Conservation (phyloP, 192 early-diverging fungal species). For the Gonapodya sp. region DNA sequence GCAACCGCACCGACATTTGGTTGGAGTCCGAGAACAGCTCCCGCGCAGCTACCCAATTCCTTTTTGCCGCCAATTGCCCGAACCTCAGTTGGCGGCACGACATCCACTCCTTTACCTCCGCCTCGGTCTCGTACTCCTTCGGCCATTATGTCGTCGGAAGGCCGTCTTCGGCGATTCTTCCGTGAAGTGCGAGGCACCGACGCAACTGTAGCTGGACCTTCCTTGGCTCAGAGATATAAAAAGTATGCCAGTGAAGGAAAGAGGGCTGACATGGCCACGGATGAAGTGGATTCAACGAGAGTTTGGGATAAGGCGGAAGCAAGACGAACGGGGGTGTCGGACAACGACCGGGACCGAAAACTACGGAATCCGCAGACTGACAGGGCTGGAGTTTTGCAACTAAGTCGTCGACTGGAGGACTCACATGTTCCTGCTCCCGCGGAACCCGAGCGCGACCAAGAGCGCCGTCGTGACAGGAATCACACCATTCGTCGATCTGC, state of each 20-base stretch:
- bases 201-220: not conserved
- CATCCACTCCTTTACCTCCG: not conserved
- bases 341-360: too few relatives aligned
- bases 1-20: not conserved
- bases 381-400: not conserved
- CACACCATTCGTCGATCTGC: too few relatives aligned
- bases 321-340: not conserved
- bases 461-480: too few relatives aligned
- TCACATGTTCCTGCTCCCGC: not conserved
- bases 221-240: not conserved
- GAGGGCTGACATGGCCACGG: not conserved
- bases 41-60: not conserved
- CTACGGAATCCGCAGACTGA: too few relatives aligned
- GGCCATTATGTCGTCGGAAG: not conserved
- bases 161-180: not conserved
- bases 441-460: too few relatives aligned
- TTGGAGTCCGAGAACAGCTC: not conserved
- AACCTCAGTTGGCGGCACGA: too few relatives aligned
- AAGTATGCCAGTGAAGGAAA: not conserved
- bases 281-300: not conserved
- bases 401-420: not conserved
- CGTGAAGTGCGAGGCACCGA: not conserved
- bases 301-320: not conserved
- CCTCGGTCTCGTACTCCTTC: not conserved
- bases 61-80: not conserved